Conservation (phyloP, 441 rosid genomes). For the Eruca vesicaria region DNA sequence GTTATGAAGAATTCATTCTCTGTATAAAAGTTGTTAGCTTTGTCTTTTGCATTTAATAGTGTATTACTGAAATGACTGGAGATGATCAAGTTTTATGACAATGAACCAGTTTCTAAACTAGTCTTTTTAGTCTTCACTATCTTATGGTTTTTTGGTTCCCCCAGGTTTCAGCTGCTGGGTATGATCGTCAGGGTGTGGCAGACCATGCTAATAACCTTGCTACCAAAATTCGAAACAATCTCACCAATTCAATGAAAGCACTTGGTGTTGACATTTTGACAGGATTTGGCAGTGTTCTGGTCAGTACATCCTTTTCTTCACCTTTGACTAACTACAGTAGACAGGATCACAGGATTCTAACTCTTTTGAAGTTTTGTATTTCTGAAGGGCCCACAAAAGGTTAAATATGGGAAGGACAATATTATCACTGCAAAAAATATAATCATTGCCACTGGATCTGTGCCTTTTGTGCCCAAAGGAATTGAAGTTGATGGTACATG, state of each 20-base stretch:
- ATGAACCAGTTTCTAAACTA: background rate
- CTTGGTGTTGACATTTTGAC: slow-evolving; percentile 93
- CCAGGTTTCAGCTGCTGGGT: slow-evolving; percentile 90
- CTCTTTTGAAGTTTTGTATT: slow-evolving; percentile 3
- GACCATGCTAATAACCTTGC: slow-evolving; percentile 97
- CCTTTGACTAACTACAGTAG: background rate
- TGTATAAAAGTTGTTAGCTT: too few species aligned
- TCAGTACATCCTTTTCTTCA: slow-evolving; percentile 34
- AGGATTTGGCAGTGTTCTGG: slow-evolving; percentile 81
- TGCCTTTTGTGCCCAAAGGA: slow-evolving; percentile 96
- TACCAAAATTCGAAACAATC: slow-evolving; percentile 78
- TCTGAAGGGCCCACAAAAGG: slow-evolving; percentile 88
- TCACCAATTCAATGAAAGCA: slow-evolving; percentile 92
- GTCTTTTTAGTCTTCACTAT: background rate
- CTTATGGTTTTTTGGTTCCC: background rate
- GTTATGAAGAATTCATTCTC: too few species aligned
- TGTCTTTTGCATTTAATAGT: too few species aligned
- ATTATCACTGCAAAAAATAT: slow-evolving; percentile 74
- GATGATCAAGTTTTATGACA: too few species aligned
- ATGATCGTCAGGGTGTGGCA: slow-evolving; percentile 92
- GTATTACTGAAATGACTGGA: background rate
- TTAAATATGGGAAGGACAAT: slow-evolving; percentile 75
- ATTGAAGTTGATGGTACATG: slow-evolving; percentile 92
- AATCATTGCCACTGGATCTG: slow-evolving; percentile 95
- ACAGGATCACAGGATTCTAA: slow-evolving; percentile 14